Evolutionary conservation across 2,329 filamentous ascomycete genomes (phyloP), one percentile per base, ranked within the genome.

Genomic region (Neobulgaria alba): DNA sequence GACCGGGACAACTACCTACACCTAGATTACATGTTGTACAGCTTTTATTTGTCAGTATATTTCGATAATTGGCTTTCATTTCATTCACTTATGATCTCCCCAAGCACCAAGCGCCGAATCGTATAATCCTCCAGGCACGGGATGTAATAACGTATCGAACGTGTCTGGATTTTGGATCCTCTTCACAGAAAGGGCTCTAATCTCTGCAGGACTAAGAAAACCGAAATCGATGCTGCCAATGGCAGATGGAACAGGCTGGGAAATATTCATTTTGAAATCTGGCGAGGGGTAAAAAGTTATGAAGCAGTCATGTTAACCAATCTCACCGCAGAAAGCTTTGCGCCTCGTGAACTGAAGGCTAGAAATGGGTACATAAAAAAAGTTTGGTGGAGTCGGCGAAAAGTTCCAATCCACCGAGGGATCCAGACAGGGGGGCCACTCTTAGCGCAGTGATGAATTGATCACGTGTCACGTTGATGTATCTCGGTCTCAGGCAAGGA

Each of bases 1-100:
- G 93, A 42, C 93, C 93, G 5, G 90, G 87, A 61, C 93, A 98
- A 54, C 77, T 77, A 58, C 79, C 75, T 47, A 80, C 81, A 57
- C 81, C 84, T 51, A 94, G 73, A 53, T 90, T 86, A 67, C 92
- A 98, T 62, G 92, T 98, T 55, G 87, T 75, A 67, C 92, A 98
- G 59, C 87, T 94, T 53, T 44, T 30, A 33, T 15, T 34, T 31
- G 35, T 54, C 39, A 54, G 41, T 31, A 49, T 37, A 39, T 17
- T 21, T 3, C 15, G n/a, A 23, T 32, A 33, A 29, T 9, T 10
- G 29, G 29, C n/a, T 30, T 4, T 26, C 23, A 4, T 41, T 10
- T 17, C 26, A 64, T 79, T 67, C 74, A 93, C 85, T 79, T 71
- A 61, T 84, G 77, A 58, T 95, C 87, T 35, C 84, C 79, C 74